Conservation (phyloP, 2,329 filamentous ascomycete species). For the Cercospora sesami region DNA sequence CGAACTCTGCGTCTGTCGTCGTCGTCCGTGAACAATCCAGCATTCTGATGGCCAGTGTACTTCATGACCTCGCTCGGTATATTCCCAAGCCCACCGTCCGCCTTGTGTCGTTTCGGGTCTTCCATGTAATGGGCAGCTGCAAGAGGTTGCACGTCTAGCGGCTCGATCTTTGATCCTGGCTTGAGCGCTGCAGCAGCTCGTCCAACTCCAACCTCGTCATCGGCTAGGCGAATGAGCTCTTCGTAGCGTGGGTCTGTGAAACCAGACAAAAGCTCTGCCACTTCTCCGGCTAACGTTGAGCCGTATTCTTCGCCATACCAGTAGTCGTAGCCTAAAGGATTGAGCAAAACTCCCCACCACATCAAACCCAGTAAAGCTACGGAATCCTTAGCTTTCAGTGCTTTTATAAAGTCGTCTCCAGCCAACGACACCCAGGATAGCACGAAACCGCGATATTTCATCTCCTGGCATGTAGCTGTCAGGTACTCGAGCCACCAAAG, state of each 20-base stretch:
- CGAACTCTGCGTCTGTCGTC: conserved; percentile 9
- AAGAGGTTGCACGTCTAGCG: not conserved
- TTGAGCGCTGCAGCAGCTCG: not conserved
- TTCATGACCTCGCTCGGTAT: conserved; percentile 16
- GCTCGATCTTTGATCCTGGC: conserved; percentile 4
- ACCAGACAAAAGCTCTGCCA: conserved; percentile 1
- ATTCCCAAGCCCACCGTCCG: conserved; percentile 2
- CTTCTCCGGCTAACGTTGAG: conserved; percentile 9
- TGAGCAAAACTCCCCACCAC: conserved; percentile 22
- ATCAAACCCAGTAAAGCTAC: conserved; percentile 18
- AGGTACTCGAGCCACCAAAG: conserved; percentile 19
- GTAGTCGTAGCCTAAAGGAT: conserved; percentile 14
- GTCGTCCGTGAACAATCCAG: conserved; percentile 1
- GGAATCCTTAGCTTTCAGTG: conserved; percentile 17
- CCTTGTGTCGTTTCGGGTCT: not conserved
- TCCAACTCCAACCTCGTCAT: conserved; percentile 5
- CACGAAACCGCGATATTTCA: conserved; percentile 9
- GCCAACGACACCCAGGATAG: conserved; percentile 18
- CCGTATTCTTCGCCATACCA: conserved; percentile 24
- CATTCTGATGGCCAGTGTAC: conserved; percentile 15
- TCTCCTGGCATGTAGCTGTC: conserved; percentile 12
- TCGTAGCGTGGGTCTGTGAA: not conserved
- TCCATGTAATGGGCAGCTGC: conserved; percentile 6
- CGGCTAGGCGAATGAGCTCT: conserved; percentile 1
- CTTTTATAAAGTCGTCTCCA: conserved; percentile 18